Base-by-base conservation (phyloP, 2,329 filamentous ascomycete species). In the Fusarium drepaniforme region DNA sequence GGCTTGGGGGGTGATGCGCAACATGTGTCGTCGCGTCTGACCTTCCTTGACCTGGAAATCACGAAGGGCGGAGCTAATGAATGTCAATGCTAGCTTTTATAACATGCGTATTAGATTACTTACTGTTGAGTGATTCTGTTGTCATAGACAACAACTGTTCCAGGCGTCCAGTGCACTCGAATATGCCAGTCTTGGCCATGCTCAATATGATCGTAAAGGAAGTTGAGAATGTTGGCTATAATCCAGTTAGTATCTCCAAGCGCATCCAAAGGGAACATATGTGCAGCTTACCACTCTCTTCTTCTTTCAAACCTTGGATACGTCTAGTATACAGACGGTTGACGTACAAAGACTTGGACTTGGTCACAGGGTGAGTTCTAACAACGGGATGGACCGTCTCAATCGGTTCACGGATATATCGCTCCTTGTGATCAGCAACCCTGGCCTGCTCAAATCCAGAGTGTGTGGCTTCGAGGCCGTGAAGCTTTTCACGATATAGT, bases 81-180 rank as follows among this genome's bases (percentile, higher is more conserved):
- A 8, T 28, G 28, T 28, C 28, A 28, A 8, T 28, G 8, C 28
- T 8, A 28, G 8, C 7, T 28, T 28, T 28, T 28, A 8, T 8
- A 28, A 28, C 28, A 5, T 28, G 25, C 4, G 5, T 28, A 28
- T 23, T 12, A 0, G 11, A 2, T 16, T 8, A 68, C 65, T 46
- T 64, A 68, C 66, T 71, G 68, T 23, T 68, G 68, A 9, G 68
- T 71, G n/a, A 71, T 68, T 4, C 61, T 57, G n/a, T 64, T 70
- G 38, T 70, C 61, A 21, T 70, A 21, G 25, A 66, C 62, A 8
- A 33, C 23, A 9, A 30, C 44, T 4, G 53, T 70, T 4, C 35
- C 65, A 8, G 46, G 35, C 3, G 33, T 62, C 18, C 37, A 37
- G 28, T 60, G 38, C 8, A 35, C 21, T 18, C 33, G 38, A 12